A percentile compares a stretch with the other conserved stretches of the same genome.
These are phyloP conservation scores for Penicillium diatomitis DNA, from an alignment of 495 filamentous ascomycete species.

Conservation along the genomic window DNA sequence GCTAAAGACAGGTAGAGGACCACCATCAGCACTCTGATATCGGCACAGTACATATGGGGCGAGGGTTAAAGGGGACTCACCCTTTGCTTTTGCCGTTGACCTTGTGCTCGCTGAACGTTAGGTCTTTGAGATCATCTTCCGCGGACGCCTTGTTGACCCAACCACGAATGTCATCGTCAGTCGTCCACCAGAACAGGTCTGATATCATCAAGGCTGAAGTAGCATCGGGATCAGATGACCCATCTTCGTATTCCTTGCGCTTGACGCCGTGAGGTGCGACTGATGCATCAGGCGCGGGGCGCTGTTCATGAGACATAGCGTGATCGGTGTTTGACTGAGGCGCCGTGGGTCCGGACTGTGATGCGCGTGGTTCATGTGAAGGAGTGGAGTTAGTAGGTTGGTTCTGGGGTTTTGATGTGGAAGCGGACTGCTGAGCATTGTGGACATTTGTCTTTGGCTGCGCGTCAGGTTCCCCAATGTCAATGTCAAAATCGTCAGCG, in stretches of 20 bases:
- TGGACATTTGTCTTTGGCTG: background rate
- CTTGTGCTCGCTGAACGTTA: constrained; percentile 96
- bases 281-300: constrained; percentile 10
- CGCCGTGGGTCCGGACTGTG: constrained; percentile 2
- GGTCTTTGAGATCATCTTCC: constrained; percentile 80
- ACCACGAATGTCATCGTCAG: constrained; percentile 86
- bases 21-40: background rate
- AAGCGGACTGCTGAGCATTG: background rate
- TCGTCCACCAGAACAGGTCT: constrained; percentile 94
- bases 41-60: background rate
- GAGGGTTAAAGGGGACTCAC: constrained; percentile 40
- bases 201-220: constrained; percentile 75
- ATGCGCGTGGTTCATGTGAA: background rate
- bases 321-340: constrained; percentile 10
- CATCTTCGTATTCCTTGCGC: constrained; percentile 67
- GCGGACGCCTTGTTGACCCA: constrained; percentile 69
- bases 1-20: constrained; percentile 37
- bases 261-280: constrained; percentile 58
- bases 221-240: constrained; percentile 70
- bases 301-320: constrained; percentile 8
- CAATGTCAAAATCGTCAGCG: constrained; percentile 32
- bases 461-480: constrained; percentile 20
- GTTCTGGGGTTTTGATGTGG: background rate
- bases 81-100: constrained; percentile 98
- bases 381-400: background rate